phyloP scores from a whole-genome alignment of 371 early-diverging fungal genomes.

The Amoeboaphelidium protococcarum region DNA sequence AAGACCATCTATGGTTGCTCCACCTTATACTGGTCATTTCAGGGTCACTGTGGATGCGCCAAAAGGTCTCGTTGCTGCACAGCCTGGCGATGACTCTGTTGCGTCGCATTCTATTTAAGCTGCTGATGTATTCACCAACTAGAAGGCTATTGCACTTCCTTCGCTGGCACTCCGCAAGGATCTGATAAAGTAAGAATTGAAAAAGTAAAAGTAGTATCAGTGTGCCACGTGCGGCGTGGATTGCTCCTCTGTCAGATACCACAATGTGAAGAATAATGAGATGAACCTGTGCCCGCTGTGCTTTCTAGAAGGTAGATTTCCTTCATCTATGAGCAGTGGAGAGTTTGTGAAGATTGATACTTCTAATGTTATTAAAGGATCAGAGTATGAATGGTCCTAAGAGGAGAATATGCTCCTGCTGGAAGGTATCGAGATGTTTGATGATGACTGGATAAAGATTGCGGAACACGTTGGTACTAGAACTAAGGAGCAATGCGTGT shows the following conservation, averaged over 20 bases:
- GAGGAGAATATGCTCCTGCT: constrained; percentile 77
- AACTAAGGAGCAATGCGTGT: constrained; percentile 74
- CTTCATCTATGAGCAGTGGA: constrained; percentile 44
- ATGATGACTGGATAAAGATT: constrained; percentile 88
- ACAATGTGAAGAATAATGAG: constrained; percentile 38
- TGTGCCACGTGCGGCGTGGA: not conserved
- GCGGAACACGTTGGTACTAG: constrained; percentile 79
- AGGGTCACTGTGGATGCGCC: constrained; percentile 84
- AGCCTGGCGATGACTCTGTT: too few species aligned
- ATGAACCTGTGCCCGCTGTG: constrained; percentile 49
- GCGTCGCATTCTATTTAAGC: too few species aligned
- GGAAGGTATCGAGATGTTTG: constrained; percentile 84
- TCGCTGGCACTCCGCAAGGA: too few species aligned
- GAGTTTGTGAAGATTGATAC: constrained; percentile 54
- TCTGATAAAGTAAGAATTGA: too few species aligned
- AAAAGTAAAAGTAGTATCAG: too few species aligned
- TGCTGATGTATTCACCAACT: too few species aligned
- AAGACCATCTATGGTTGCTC: constrained; percentile 70
- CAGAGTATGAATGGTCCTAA: constrained; percentile 67
- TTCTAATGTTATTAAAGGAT: constrained; percentile 6
- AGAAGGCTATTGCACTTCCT: too few species aligned
- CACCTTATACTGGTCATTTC: constrained; percentile 87
- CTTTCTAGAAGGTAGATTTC: constrained; percentile 80
- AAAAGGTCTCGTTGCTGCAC: constrained; percentile 5
- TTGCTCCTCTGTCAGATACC: constrained; percentile 17